A percentile compares a stretch with the other conserved stretches of the same genome.
phyloP scores from a whole-genome alignment of 306 rosid species.

The Heteromeles arbutifolia region DNA sequence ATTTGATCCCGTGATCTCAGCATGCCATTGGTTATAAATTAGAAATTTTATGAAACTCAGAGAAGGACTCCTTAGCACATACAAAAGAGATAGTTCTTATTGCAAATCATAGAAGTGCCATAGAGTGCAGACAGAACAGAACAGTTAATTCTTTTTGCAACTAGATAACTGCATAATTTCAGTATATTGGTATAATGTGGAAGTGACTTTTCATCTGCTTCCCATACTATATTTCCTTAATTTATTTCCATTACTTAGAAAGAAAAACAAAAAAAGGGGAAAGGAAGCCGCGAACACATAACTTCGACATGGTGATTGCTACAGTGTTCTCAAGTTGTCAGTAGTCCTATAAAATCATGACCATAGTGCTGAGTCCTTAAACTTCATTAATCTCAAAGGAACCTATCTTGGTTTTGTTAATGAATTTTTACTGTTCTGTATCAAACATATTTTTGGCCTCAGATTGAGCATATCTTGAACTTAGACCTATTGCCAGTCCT shows the following conservation, averaged over 20 bases:
- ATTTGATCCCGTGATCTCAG: not conserved
- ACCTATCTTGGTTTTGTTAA: not conserved
- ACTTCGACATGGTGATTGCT: not conserved
- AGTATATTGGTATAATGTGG: not conserved
- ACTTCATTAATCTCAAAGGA: not conserved
- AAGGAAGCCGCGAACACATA: not conserved
- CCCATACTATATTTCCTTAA: not conserved
- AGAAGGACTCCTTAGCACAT: not conserved
- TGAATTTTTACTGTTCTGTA: not conserved
- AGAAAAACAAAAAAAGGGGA: not conserved
- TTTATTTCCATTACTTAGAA: not conserved
- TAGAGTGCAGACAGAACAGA: not conserved
- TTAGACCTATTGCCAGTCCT: not conserved
- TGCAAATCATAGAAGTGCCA: not conserved
- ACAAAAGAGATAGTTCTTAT: not conserved
- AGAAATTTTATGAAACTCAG: conserved; percentile 13
- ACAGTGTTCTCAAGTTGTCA: not conserved
- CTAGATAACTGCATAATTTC: not conserved
- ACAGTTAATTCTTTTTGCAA: not conserved
- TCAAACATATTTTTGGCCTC: not conserved
- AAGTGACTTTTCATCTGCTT: not conserved
- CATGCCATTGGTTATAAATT: not conserved
- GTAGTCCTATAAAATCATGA: not conserved
- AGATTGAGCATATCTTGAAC: not conserved
- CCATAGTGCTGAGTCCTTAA: not conserved